Conservation (phyloP, 495 filamentous ascomycete genomes). For the Podospora didyma region DNA sequence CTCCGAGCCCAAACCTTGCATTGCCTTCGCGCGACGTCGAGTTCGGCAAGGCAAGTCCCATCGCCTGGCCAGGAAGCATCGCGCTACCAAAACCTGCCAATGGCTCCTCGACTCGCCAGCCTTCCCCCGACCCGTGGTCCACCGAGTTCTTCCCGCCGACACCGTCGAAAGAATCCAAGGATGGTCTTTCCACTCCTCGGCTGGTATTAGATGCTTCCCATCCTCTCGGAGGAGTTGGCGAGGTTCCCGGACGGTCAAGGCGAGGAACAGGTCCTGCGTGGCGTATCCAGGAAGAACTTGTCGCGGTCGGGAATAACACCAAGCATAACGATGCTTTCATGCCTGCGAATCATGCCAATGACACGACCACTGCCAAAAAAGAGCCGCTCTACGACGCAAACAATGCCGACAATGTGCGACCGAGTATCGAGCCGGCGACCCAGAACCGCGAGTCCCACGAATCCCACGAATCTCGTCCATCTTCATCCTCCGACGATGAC, state of each 20-base stretch:
- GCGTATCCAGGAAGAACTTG: not conserved
- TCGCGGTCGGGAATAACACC: not conserved
- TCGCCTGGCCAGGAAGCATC: conserved; percentile 39
- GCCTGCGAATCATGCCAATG: not conserved
- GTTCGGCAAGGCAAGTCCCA: conserved; percentile 30
- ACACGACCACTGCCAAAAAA: not conserved
- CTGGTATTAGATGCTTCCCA: conserved; percentile 16
- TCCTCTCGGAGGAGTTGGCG: not conserved
- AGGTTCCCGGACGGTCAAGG: not conserved
- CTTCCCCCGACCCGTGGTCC: conserved; percentile 53
- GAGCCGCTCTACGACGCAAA: not conserved
- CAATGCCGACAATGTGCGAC: conserved; percentile 4
- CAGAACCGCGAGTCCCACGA: too few species aligned
- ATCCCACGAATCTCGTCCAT: conserved; percentile 29
- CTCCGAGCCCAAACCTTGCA: conserved; percentile 30
- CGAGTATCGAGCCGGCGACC: conserved; percentile 14
- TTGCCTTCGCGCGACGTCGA: conserved; percentile 25
- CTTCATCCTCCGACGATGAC: conserved; percentile 37
- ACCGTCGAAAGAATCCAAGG: conserved; percentile 10
- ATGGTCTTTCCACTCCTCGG: conserved; percentile 18
- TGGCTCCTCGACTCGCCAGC: conserved; percentile 35
- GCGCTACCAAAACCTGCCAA: conserved; percentile 23
- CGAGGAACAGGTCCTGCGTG: not conserved
- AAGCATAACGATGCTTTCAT: not conserved
- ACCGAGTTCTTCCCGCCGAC: conserved; percentile 24